These are phyloP conservation scores for Knufia petricola DNA, from an alignment of 2,329 filamentous ascomycete species.

Conservation along the genomic window DNA sequence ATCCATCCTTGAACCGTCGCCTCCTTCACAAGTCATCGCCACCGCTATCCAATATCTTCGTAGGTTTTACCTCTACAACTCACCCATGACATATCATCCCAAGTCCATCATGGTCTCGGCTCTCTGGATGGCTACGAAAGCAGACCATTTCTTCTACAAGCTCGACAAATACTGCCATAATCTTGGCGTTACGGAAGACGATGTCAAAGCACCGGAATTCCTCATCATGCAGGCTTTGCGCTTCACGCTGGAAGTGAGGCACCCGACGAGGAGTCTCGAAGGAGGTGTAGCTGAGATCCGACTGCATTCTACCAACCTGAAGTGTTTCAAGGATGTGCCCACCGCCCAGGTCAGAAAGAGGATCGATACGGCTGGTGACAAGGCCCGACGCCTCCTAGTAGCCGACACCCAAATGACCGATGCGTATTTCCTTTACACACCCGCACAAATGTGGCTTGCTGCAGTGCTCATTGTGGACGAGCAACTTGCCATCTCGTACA, in stretches of 20 bases:
- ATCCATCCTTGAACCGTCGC: constrained; percentile 46
- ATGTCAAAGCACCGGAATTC: constrained; percentile 85
- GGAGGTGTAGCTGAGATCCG: constrained; percentile 70
- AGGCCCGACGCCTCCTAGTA: constrained; percentile 63
- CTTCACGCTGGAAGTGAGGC: constrained; percentile 86
- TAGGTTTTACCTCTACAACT: constrained; percentile 93
- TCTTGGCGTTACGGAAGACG: constrained; percentile 63
- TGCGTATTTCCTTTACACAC: constrained; percentile 93
- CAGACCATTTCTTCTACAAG: constrained; percentile 68
- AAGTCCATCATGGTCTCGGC: constrained; percentile 81
- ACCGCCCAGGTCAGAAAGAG: constrained; percentile 30
- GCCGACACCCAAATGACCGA: constrained; percentile 79
- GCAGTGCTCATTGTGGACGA: constrained; percentile 65
- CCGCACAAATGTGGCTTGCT: constrained; percentile 85
- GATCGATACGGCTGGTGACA: constrained; percentile 57
- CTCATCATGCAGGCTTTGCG: constrained; percentile 82
- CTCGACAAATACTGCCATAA: constrained; percentile 57
- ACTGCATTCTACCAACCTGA: constrained; percentile 4
- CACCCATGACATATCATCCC: constrained; percentile 90
- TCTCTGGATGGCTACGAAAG: constrained; percentile 88
- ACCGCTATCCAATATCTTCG: constrained; percentile 84
- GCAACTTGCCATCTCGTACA: constrained; percentile 35
- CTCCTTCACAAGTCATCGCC: constrained; percentile 46
- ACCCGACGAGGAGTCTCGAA: constrained; percentile 80
- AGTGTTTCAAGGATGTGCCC: constrained; percentile 16